Conservation (phyloP, 441 rosid species). For the Melastoma candidum region DNA sequence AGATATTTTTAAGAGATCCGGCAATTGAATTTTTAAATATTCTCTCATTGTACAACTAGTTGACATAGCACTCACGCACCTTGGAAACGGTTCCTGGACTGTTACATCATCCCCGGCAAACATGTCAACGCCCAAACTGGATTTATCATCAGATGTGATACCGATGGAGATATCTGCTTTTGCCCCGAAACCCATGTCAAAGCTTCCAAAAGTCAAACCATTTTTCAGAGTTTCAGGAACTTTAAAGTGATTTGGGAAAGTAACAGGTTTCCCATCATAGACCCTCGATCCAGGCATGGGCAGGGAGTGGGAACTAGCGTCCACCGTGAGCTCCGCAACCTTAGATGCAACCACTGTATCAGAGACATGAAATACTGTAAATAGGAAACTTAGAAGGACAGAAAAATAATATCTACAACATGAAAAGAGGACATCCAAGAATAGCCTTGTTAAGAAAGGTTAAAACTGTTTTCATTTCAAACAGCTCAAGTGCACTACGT, state of each 20-base stretch:
- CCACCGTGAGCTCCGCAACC: conserved; percentile 20
- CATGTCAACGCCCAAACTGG: conserved; percentile 27
- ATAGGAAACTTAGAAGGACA: not conserved
- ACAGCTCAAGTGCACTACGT: too few species aligned
- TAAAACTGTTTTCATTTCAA: too few species aligned
- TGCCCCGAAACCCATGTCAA: conserved; percentile 34
- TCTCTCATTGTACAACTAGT: not conserved
- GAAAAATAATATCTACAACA: too few species aligned
- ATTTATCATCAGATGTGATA: conserved; percentile 23
- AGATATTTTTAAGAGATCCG: too few species aligned
- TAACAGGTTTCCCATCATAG: conserved; percentile 49
- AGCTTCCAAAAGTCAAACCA: conserved; percentile 85
- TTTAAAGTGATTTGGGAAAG: conserved; percentile 70
- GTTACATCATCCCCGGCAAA: conserved; percentile 26
- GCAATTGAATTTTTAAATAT: not conserved
- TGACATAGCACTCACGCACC: conserved; percentile 33
- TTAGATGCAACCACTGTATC: conserved; percentile 25
- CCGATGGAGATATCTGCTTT: conserved; percentile 21
- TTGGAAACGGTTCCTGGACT: conserved; percentile 37
- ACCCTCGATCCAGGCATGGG: conserved; percentile 25
- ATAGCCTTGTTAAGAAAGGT: too few species aligned
- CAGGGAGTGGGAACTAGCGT: conserved; percentile 25
- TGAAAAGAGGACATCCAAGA: too few species aligned
- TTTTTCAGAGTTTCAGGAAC: conserved; percentile 55
- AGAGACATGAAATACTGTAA: conserved; percentile 12